Evolutionary conservation across 2,329 filamentous ascomycete species (phyloP), one percentile per base, ranked within the genome.

Genomic region (Biscogniauxia sp.): DNA sequence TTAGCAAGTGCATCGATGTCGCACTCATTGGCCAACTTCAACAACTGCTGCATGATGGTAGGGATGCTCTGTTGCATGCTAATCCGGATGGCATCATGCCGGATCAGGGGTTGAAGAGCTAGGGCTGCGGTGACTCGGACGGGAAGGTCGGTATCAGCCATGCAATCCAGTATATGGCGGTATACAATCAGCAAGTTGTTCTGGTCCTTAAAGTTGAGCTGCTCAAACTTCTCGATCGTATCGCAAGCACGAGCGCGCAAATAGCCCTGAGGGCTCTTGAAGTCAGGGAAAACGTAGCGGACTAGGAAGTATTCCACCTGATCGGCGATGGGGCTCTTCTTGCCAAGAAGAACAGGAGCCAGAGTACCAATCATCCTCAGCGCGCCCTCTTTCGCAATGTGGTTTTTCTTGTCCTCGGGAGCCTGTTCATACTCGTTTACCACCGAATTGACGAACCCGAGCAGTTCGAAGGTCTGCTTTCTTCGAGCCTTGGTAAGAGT

Each of bases 241-340:
- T 99, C 94, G 77, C 95, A 99, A 66, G 95, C 95, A 66, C 95
- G 89, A 37, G 95, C 95, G 60, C 95, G 90, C 54, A 99, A 86
- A 79, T 93, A 98, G 41, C 94, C 95, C 73, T 96, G 91, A 15
- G 87, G 83, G 77, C 92, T 98, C 69, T 92, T 88, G 81, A 99
- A 99, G 72, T 99, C 95, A 53, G 95, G 95, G 81, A 99, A 98
- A 60, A 99, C 95, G 72, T 98, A 96, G 72, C 94, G 91, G 57
- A 98, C 94, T 68, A 99, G 90, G 82, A 99, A 99, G 77, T 97
- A 97, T 77, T 99, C 95, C 60, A 98, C 93, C 76, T 98, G 93
- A 72, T 97, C 91, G 41, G 94, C 95, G 67, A 99, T 97, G 1
- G 95, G 95, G 72, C 93, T 97, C 84, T 98, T 98, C 84, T 98